A percentile compares a stretch with the other conserved stretches of the same genome.
Evolutionary conservation across 495 filamentous ascomycete genomes (phyloP).

Genomic region (Tuber umbilicatum): DNA sequence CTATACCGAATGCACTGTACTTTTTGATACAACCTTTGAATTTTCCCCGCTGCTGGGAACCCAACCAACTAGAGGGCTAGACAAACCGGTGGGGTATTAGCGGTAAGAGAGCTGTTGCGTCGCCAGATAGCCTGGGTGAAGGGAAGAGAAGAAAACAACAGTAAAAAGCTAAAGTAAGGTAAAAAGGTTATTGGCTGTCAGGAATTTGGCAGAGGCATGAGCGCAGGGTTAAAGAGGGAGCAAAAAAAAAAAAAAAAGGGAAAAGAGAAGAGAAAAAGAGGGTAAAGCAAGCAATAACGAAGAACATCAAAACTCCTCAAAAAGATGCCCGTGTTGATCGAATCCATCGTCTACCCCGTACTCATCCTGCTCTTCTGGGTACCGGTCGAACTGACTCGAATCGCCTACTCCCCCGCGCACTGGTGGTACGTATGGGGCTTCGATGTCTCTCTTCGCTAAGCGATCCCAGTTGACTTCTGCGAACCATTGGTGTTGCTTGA

Average conservation of each 20-base stretch:
- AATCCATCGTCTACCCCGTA: conserved; percentile 50
- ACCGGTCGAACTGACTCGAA: conserved; percentile 95
- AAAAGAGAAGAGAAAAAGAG: conserved; percentile 2
- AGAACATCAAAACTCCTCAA: conserved; percentile 60
- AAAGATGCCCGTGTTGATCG: conserved; percentile 61
- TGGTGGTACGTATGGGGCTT: conserved; percentile 96
- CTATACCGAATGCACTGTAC: conserved; percentile 3
- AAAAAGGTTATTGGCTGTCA: conserved; percentile 5
- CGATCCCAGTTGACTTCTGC: conserved; percentile 96
- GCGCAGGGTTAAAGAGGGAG: background rate
- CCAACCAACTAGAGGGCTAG: background rate
- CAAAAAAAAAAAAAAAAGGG: conserved; percentile 1
- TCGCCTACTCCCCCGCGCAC: conserved; percentile 88
- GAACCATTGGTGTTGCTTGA: conserved; percentile 95
- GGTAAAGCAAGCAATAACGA: conserved; percentile 20
- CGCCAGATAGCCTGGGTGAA: background rate
- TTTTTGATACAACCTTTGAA: conserved; percentile 3
- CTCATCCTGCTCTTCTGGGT: conserved; percentile 89
- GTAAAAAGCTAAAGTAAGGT: conserved; percentile 12
- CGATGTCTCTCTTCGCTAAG: conserved; percentile 87
- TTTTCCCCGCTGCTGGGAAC: background rate
- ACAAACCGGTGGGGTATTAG: background rate
- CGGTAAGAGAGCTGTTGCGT: background rate
- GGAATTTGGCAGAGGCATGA: background rate
- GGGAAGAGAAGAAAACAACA: background rate